Evolutionary conservation across 2,329 filamentous ascomycete species (phyloP).

Genomic region (Aspergillaceae sp.): DNA sequence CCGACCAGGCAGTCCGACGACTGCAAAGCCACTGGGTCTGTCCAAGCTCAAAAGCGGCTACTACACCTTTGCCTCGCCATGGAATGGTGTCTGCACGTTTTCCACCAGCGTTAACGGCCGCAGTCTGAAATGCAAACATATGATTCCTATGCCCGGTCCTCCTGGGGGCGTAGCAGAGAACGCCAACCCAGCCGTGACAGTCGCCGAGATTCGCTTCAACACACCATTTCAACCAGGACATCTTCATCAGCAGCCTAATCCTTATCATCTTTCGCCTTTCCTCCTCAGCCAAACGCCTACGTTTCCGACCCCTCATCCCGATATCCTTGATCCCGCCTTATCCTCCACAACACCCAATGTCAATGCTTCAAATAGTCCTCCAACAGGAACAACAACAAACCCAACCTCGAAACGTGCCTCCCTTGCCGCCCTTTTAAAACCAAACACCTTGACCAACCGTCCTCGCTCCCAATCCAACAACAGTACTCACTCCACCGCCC

Average conservation of each 20-base stretch:
- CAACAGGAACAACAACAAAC: constrained; percentile 2
- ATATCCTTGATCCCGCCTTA: neutral
- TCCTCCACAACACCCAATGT: neutral
- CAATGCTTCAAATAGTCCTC: neutral
- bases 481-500: constrained; percentile 8
- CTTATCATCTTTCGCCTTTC: constrained; percentile 16
- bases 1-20: constrained; percentile 5
- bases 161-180: constrained; percentile 9
- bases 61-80: constrained; percentile 76
- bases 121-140: constrained; percentile 64
- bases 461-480: constrained; percentile 20
- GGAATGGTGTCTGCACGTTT: constrained; percentile 83
- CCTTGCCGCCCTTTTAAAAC: constrained; percentile 24
- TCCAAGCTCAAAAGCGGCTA: constrained; percentile 33
- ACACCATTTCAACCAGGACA: constrained; percentile 51
- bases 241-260: constrained; percentile 18
- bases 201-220: constrained; percentile 88
- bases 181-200: constrained; percentile 38
- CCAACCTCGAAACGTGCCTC: constrained; percentile 21
- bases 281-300: constrained; percentile 12
- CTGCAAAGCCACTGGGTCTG: constrained; percentile 3
- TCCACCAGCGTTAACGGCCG: constrained; percentile 67
- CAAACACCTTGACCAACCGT: constrained; percentile 16
- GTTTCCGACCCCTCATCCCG: constrained; percentile 7
- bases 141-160: constrained; percentile 40